phyloP scores from a whole-genome alignment of 345 rosid genomes.

The Psidium guajava region DNA sequence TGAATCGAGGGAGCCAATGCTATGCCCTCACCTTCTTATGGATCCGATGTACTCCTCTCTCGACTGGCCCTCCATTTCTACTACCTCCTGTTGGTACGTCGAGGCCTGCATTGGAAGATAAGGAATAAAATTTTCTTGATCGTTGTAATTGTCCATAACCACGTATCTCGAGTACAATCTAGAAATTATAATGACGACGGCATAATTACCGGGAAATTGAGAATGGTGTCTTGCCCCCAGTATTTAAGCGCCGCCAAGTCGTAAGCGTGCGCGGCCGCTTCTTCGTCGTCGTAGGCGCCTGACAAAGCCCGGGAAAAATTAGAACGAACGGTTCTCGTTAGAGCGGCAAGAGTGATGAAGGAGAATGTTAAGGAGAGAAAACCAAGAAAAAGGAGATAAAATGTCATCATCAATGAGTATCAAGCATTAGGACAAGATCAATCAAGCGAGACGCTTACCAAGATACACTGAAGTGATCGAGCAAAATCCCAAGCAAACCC shows the following conservation, averaged over 20 bases:
- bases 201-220: conserved; percentile 66
- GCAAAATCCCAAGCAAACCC: not conserved
- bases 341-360: not conserved
- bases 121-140: not conserved
- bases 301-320: not conserved
- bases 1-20: not conserved
- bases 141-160: not conserved
- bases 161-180: not conserved
- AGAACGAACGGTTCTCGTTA: not conserved
- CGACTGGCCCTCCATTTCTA: conserved; percentile 70
- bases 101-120: conserved; percentile 19
- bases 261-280: conserved; percentile 86
- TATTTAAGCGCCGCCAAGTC: conserved; percentile 92
- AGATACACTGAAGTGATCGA: not conserved
- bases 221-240: conserved; percentile 85
- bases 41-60: conserved; percentile 89
- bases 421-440: not conserved
- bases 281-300: conserved; percentile 96
- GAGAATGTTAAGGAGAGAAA: not conserved
- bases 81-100: conserved; percentile 46
- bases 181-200: not conserved
- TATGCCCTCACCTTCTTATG: conserved; percentile 46
- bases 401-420: not conserved
- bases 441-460: not conserved
- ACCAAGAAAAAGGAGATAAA: not conserved